These are phyloP conservation scores for Eragrostis tef DNA, from an alignment of 202 grass and related monocot genomes.

Conservation along the genomic window DNA sequence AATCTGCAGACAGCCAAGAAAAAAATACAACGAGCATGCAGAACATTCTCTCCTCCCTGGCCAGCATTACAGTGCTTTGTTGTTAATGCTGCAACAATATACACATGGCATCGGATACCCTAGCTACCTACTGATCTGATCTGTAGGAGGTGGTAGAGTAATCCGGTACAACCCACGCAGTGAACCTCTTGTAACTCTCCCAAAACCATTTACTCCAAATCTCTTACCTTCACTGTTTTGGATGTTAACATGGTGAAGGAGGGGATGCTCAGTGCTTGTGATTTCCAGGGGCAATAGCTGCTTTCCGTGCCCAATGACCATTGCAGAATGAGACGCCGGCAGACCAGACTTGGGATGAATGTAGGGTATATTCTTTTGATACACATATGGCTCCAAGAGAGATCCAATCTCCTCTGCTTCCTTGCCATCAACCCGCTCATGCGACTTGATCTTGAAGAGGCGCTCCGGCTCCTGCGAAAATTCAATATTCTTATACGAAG, in stretches of 20 bases:
- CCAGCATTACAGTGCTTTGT: too few relatives aligned
- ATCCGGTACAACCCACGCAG: neutral
- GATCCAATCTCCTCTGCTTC: neutral
- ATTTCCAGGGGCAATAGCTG: neutral
- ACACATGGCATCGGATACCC: too few relatives aligned
- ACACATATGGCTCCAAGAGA: neutral
- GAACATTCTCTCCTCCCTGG: too few relatives aligned
- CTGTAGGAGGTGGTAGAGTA: neutral
- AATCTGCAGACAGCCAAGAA: too few relatives aligned
- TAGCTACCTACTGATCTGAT: too few relatives aligned
- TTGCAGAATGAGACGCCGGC: neutral
- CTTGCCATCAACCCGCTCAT: neutral
- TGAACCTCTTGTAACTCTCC: neutral
- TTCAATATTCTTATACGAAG: too few relatives aligned
- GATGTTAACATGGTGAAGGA: neutral
- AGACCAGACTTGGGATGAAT: neutral
- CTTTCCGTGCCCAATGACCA: neutral
- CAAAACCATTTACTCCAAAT: neutral
- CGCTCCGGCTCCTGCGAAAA: neutral
- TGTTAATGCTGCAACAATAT: too few relatives aligned
- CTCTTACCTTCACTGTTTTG: constrained; percentile 15
- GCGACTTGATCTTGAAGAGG: neutral
- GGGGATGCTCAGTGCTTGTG: neutral
- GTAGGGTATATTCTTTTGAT: neutral
- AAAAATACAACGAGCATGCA: too few relatives aligned